phyloP scores from a whole-genome alignment of 2,329 filamentous ascomycete genomes.

The Trichoderma sp. region DNA sequence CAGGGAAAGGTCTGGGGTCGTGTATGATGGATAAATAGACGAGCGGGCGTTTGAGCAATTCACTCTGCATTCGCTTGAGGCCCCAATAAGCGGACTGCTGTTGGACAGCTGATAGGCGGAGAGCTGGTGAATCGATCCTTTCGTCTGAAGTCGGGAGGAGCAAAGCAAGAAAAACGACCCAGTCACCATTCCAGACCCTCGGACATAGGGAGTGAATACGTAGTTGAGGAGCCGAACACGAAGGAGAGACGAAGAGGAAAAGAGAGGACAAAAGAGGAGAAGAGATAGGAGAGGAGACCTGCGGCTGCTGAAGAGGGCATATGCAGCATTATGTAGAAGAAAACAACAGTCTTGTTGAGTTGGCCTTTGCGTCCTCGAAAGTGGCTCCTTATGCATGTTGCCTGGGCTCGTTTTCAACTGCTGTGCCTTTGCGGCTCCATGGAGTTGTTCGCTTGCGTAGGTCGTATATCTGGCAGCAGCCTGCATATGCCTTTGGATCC shows the following conservation, averaged over 20 bases:
- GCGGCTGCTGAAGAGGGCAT: neutral
- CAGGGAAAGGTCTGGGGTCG: neutral
- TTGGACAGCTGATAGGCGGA: neutral
- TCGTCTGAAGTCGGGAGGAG: conserved; percentile 5
- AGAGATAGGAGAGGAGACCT: neutral
- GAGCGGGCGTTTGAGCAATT: neutral
- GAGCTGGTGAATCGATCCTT: neutral
- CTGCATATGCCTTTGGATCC: neutral
- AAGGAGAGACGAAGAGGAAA: neutral
- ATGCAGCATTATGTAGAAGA: neutral
- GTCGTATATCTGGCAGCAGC: neutral
- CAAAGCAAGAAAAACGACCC: no score
- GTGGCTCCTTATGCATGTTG: conserved; percentile 18
- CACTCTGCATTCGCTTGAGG: conserved; percentile 9
- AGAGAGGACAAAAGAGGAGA: neutral
- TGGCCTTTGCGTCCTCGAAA: neutral
- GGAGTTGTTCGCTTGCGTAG: neutral
- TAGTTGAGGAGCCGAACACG: neutral
- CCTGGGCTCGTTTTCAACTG: neutral
- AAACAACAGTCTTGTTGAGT: neutral
- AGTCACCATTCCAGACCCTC: neutral
- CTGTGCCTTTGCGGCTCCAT: conserved; percentile 6
- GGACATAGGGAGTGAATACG: conserved; percentile 9
- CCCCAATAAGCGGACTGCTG: neutral
- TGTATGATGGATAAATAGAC: conserved; percentile 1